phyloP scores from a whole-genome alignment of 2,329 filamentous ascomycete genomes.

The Chaetomium strumarium region DNA sequence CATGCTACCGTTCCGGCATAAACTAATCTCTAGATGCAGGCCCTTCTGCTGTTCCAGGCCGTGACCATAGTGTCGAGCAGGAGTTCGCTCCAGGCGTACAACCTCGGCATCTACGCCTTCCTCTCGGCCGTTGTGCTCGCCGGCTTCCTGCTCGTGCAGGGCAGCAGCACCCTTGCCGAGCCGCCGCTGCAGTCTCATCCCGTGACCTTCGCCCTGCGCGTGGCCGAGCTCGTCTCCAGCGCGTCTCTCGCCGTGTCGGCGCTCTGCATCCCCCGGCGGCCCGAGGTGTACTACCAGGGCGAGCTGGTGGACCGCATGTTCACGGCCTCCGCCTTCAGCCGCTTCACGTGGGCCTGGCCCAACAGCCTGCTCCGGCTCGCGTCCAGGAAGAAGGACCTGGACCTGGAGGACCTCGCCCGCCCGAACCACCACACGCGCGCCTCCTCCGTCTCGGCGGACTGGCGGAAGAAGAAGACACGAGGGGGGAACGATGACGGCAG shows the following conservation, averaged over 20 bases:
- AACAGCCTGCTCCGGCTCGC: constrained; percentile 49
- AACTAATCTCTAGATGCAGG: constrained; percentile 39
- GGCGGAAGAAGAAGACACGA: constrained; percentile 41
- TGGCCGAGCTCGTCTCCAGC: constrained; percentile 40
- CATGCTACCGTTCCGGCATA: too few species aligned
- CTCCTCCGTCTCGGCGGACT: constrained; percentile 45
- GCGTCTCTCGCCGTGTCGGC: constrained; percentile 43
- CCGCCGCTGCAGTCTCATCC: constrained; percentile 30
- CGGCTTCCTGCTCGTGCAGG: constrained; percentile 40
- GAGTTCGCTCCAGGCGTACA: constrained; percentile 46
- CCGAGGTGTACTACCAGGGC: constrained; percentile 56
- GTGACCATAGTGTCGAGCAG: constrained; percentile 43
- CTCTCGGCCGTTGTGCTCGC: constrained; percentile 42
- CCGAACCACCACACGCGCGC: constrained; percentile 51
- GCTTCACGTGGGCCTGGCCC: constrained; percentile 63
- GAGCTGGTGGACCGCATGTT: constrained; percentile 57
- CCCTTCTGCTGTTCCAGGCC: constrained; percentile 47
- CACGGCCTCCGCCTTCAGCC: constrained; percentile 54
- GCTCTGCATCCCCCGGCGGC: constrained; percentile 58
- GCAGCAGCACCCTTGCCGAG: constrained; percentile 35
- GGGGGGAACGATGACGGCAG: constrained; percentile 39
- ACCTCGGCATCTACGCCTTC: constrained; percentile 47
- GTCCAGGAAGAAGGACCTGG: constrained; percentile 52
- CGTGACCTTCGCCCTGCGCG: constrained; percentile 40
- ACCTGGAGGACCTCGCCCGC: constrained; percentile 56